Conservation (phyloP, 2,329 filamentous ascomycete genomes). For the Xylariaceae sp. region DNA sequence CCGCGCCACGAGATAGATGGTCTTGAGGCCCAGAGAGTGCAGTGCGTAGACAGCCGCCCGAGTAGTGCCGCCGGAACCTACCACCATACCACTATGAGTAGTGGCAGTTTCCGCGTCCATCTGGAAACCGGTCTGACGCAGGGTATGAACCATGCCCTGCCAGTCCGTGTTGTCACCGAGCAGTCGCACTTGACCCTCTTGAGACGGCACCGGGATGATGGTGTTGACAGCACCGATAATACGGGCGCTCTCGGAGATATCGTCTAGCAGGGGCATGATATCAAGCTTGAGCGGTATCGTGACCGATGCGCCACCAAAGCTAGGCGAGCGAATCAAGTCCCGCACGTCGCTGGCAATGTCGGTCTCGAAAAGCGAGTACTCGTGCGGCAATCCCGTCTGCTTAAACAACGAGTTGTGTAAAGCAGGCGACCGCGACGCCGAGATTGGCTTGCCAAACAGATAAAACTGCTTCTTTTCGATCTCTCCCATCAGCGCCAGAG, state of each 20-base stretch:
- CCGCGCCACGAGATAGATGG: slow-evolving; percentile 83
- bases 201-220: slow-evolving; percentile 57
- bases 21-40: slow-evolving; percentile 73
- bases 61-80: slow-evolving; percentile 88
- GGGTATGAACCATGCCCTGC: slow-evolving; percentile 79
- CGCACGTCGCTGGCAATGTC: slow-evolving; percentile 55
- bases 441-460: slow-evolving; percentile 81
- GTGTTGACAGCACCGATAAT: slow-evolving; percentile 94
- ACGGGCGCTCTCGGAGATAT: slow-evolving; percentile 70
- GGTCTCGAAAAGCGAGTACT: slow-evolving; percentile 75
- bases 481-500: slow-evolving; percentile 71
- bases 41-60: slow-evolving; percentile 87
- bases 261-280: slow-evolving; percentile 74
- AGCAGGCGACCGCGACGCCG: slow-evolving; percentile 75
- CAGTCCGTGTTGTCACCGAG: slow-evolving; percentile 94
- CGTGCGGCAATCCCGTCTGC: slow-evolving; percentile 72
- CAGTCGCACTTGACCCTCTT: slow-evolving; percentile 48
- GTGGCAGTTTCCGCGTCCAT: slow-evolving; percentile 30
- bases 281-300: slow-evolving; percentile 94
- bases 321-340: slow-evolving; percentile 59
- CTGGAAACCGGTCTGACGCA: slow-evolving; percentile 62
- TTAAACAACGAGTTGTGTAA: slow-evolving; percentile 84
- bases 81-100: slow-evolving; percentile 63
- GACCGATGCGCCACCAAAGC: slow-evolving; percentile 90
- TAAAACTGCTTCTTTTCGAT: slow-evolving; percentile 73